Conservation (phyloP, 768 basidiomycete species). For the Mycena rebaudengoi region DNA sequence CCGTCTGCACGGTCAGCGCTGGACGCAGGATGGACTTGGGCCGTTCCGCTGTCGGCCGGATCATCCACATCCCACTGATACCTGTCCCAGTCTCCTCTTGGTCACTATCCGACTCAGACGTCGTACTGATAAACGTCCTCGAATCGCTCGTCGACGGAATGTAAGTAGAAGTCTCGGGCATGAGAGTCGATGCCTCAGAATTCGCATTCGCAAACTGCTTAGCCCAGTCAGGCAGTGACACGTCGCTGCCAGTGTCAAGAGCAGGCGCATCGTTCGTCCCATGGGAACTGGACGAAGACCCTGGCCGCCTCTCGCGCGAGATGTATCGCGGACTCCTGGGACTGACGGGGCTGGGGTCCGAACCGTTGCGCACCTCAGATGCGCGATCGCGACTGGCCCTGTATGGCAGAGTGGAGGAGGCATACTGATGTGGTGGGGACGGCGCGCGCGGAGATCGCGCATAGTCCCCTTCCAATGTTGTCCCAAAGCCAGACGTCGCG, state of each 20-base stretch:
- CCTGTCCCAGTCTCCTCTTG: constrained; percentile 49
- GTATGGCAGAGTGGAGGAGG: constrained; percentile 21
- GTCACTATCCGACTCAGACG: constrained; percentile 56
- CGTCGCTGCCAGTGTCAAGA: not conserved
- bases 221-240: too few relatives aligned
- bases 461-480: constrained; percentile 45
- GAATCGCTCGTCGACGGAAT: constrained; percentile 20
- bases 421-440: constrained; percentile 35
- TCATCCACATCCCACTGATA: too few relatives aligned
- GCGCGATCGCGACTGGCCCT: constrained; percentile 42
- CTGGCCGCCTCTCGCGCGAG: constrained; percentile 41
- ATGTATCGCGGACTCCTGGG: constrained; percentile 53
- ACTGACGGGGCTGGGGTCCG: constrained; percentile 69
- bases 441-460: constrained; percentile 50
- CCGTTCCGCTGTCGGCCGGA: constrained; percentile 43
- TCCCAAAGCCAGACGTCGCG: constrained; percentile 49
- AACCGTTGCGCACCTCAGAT: constrained; percentile 52
- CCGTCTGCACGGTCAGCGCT: constrained; percentile 55
- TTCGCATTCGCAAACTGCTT: constrained; percentile 5
- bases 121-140: constrained; percentile 41
- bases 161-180: constrained; percentile 6
- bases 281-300: constrained; percentile 34
- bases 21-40: constrained; percentile 46
- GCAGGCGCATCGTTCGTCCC: constrained; percentile 33
- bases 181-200: constrained; percentile 15